These are phyloP conservation scores for Triadica sebifera DNA, from an alignment of 345 rosid species.

Conservation along the genomic window DNA sequence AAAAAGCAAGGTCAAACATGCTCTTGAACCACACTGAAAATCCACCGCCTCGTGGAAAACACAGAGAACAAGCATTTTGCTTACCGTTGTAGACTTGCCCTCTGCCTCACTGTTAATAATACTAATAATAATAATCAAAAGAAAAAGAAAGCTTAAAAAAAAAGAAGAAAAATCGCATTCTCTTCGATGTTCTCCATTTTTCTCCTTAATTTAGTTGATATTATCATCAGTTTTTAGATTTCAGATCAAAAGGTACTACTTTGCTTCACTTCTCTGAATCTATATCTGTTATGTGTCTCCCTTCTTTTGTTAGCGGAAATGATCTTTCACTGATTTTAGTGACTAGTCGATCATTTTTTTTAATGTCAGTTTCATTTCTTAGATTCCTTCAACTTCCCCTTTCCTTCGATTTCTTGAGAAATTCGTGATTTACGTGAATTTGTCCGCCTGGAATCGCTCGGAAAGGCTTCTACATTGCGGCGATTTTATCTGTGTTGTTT, in stretches of 20 bases:
- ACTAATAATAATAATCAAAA: neutral
- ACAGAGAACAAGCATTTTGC: conserved; percentile 5
- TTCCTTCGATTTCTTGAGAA: neutral
- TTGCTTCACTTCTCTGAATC: neutral
- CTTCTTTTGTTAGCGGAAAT: neutral
- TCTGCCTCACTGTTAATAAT: neutral
- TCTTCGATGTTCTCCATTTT: conserved; percentile 20
- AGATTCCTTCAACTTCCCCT: neutral
- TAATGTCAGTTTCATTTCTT: neutral
- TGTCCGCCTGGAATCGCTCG: neutral
- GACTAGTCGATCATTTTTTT: neutral
- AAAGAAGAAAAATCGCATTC: conserved; percentile 3
- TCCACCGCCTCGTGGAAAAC: conserved; percentile 14
- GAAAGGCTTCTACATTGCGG: neutral
- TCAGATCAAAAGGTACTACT: conserved; percentile 31
- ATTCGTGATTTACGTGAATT: neutral
- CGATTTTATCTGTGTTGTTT: neutral
- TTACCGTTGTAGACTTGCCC: neutral
- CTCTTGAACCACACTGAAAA: neutral
- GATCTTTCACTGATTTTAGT: neutral
- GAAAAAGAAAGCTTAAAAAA: neutral
- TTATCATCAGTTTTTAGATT: conserved; percentile 24
- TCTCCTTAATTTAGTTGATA: neutral
- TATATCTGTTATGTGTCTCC: neutral
- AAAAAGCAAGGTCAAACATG: neutral